Base-by-base conservation (phyloP, 768 basidiomycete genomes). In the Termitomyces bulborhizus region DNA sequence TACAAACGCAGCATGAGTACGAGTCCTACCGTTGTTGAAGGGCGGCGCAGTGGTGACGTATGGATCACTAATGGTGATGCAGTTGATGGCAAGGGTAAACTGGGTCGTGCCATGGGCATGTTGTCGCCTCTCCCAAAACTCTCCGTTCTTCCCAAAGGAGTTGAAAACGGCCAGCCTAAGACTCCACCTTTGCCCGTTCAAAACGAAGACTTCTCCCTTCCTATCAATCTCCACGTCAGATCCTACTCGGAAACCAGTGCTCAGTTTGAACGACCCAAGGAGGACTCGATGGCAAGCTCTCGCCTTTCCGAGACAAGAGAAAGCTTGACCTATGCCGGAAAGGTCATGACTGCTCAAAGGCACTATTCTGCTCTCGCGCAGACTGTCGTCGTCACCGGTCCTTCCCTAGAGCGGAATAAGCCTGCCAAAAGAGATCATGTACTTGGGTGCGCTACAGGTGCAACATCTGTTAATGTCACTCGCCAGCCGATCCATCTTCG, bases 1-100 rank as follows among this genome's bases (percentile, higher is more conserved):
- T 83, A 81, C 67, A 87, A 85, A 66, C 80, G 80, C 53, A 85
- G 83, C 66, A 80, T 76, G 46, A 82, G 80, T 57, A 75, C 76
- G 45, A 85, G 81, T 58, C 76, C 81, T 47, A 87, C 84, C 18
- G 80, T 87, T 40, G 81, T 88, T 21, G 85, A 88, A 66, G 82
- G 80, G 29, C 79, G 84, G 32, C 82, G 84, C 46, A 86, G 85
- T 60, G 84, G 85, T 26, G 87, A 89, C 61, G 81, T 89, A 29
- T 88, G 88, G 88, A 68, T 89, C 59, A 66, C 79, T 12, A 85
- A 84, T 52, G 85, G 86, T n/a, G 81, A 88, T 57, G 87, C 86
- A 6, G 71, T 85, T 21, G 83, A 85, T 47, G 84, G 84, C 1
- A 86, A 83, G 66, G 71, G 71, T 53, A 85, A 82, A 61, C 59